A percentile compares a stretch with the other conserved stretches of the same genome.
phyloP scores from a whole-genome alignment of 2,329 filamentous ascomycete genomes.

The Calonectria pteridis region DNA sequence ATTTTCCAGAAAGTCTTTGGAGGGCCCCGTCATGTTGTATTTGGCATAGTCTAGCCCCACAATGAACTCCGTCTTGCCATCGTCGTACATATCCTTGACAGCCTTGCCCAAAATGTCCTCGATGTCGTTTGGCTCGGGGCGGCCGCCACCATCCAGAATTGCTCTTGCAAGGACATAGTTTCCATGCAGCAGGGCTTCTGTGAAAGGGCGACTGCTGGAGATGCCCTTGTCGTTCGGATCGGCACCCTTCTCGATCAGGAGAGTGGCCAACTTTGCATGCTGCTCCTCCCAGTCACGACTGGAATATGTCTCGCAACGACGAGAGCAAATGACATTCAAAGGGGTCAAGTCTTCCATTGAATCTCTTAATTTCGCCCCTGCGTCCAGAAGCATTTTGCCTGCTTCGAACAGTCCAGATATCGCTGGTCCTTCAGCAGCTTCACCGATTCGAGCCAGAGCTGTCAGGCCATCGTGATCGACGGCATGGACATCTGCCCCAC shows the following conservation, averaged over 20 bases:
- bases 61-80: constrained; percentile 42
- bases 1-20: constrained; percentile 35
- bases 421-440: constrained; percentile 40
- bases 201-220: constrained; percentile 37
- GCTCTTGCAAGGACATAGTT: constrained; percentile 39
- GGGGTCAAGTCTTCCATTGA: constrained; percentile 41
- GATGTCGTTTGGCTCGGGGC: constrained; percentile 40
- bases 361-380: constrained; percentile 37
- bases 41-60: constrained; percentile 40
- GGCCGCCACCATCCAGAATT: constrained; percentile 42
- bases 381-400: constrained; percentile 42
- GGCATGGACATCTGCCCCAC: constrained; percentile 42
- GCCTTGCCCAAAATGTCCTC: constrained; percentile 35
- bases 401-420: constrained; percentile 39
- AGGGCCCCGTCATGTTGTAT: constrained; percentile 39
- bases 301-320: constrained; percentile 40
- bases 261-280: constrained; percentile 41
- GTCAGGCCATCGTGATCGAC: constrained; percentile 43
- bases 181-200: constrained; percentile 39
- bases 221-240: constrained; percentile 44
- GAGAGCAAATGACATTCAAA: constrained; percentile 42
- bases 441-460: constrained; percentile 41
- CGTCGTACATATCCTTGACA: constrained; percentile 42
- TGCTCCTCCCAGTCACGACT: constrained; percentile 42
- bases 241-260: constrained; percentile 42